Evolutionary conservation across 495 filamentous ascomycete species (phyloP).

Genomic region (Podospora fimiseda): DNA sequence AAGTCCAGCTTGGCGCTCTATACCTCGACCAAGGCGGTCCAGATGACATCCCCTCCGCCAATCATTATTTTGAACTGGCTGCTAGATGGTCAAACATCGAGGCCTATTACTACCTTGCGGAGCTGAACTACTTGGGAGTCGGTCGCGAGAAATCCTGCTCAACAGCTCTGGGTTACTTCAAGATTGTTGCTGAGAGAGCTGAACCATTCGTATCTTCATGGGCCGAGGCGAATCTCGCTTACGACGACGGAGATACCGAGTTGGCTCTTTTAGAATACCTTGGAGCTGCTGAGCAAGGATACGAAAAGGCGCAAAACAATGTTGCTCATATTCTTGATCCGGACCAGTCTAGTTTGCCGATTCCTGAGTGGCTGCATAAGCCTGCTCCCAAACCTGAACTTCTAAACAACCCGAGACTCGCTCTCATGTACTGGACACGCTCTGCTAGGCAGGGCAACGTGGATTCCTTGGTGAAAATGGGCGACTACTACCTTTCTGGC

Average conservation of each 20-base stretch:
- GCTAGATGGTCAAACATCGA: conserved; percentile 84
- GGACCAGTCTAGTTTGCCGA: conserved; percentile 49
- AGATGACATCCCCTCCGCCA: conserved; percentile 56
- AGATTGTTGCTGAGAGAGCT: conserved; percentile 85
- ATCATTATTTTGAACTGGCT: conserved; percentile 87
- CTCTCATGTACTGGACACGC: conserved; percentile 92
- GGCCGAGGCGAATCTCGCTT: conserved; percentile 77
- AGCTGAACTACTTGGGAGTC: conserved; percentile 75
- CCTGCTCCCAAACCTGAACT: conserved; percentile 39
- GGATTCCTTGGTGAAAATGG: conserved; percentile 95
- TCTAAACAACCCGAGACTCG: conserved; percentile 66
- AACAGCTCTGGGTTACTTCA: conserved; percentile 83
- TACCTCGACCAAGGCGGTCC: conserved; percentile 87
- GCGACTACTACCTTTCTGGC: conserved; percentile 86
- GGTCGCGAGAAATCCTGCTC: conserved; percentile 75
- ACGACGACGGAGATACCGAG: conserved; percentile 78
- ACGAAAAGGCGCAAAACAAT: conserved; percentile 88
- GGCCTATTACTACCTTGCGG: conserved; percentile 90
- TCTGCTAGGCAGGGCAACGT: conserved; percentile 91
- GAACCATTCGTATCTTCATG: conserved; percentile 81
- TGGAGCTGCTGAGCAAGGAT: conserved; percentile 93
- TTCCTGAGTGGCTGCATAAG: conserved; percentile 32
- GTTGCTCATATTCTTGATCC: conserved; percentile 89
- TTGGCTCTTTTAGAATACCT: conserved; percentile 77
- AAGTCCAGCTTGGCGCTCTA: conserved; percentile 76